Evolutionary conservation across 306 rosid species (phyloP), one percentile per base, ranked within the genome.

Genomic region (Prinsepia uniflora): DNA sequence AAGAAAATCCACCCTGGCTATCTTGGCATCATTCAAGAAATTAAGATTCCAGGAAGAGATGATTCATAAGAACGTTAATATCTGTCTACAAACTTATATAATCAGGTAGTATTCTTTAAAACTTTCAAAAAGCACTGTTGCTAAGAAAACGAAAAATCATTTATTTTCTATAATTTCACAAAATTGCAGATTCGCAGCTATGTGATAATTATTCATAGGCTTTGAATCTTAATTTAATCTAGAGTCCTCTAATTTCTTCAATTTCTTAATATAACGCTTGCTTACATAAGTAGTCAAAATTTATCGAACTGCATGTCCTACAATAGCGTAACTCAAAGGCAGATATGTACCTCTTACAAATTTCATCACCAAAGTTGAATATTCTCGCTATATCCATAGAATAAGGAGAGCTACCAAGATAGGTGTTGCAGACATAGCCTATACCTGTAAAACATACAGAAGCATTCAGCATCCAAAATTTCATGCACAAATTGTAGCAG

Each of bases 341-440:
- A 55, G 60, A 71, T 30, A 30, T 63, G 60, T 76, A 90, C 98
- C 98, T 88, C 78, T 83, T 79, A 84, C 91, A 86, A 75, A 88
- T 83, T 72, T 89, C 97, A 48, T 79, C 79, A 20, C 86, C 83
- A 6, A 93, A 84, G 83, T 93, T 93, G 84, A 88, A 93, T 77
- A 93, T 88, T 81, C 89, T 84, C 34, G 88, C 96, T 70, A 90
- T 86, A 72, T 90, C 97, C 83, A 94, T 86, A 58, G 92, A 62
- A 81, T 79, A 81, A 11, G 98, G 98, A 19, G 87, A 53, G 56
- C 64, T 70, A 56, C 98, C 96, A 71, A 72, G 72, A 78, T 90
- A 87, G 30, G 92, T 75, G 72, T 81, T 84, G 84, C 98, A 94
- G 42, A 90, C 89, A 77, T 75, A 81, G 49, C 98, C 96, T 0